Evolutionary conservation across 2,329 filamentous ascomycete species (phyloP).

Genomic region (Pyrenochaeta sp.): DNA sequence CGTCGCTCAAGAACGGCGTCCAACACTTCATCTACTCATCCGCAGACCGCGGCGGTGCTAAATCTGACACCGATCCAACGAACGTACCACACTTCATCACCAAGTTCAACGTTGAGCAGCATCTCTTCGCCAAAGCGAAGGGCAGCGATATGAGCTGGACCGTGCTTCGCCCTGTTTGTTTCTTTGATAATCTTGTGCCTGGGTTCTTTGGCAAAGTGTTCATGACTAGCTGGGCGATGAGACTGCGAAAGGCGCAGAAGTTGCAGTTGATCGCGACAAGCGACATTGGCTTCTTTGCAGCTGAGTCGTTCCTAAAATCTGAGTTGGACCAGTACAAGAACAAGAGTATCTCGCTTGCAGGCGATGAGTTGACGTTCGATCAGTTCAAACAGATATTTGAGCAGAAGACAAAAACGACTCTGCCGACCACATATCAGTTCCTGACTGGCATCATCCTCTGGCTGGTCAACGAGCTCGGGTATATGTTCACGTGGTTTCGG

Average conservation of each 20-base stretch:
- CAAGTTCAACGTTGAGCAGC: conserved; percentile 68
- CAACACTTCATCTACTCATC: conserved; percentile 50
- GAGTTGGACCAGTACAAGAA: conserved; percentile 50
- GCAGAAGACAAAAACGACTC: conserved; percentile 51
- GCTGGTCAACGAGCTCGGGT: conserved; percentile 48
- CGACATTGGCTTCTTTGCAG: conserved; percentile 61
- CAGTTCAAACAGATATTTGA: conserved; percentile 54
- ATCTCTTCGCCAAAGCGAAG: conserved; percentile 56
- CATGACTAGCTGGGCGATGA: conserved; percentile 47
- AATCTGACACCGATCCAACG: conserved; percentile 61
- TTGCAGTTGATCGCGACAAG: conserved; percentile 46
- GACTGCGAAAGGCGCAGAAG: conserved; percentile 41
- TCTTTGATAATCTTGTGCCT: conserved; percentile 64
- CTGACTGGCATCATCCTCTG: conserved; percentile 44
- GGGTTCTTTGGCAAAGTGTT: conserved; percentile 58
- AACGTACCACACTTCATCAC: conserved; percentile 67
- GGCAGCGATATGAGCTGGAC: conserved; percentile 63
- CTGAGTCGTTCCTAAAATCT: conserved; percentile 53
- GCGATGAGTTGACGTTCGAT: conserved; percentile 57
- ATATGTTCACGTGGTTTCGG: conserved; percentile 59
- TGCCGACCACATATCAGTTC: conserved; percentile 53
- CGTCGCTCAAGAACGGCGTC: conserved; percentile 39
- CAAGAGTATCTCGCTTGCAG: conserved; percentile 56
- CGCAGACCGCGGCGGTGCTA: conserved; percentile 48
- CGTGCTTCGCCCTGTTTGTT: conserved; percentile 66